Conservation (phyloP, 352 stramenopile species). For the Globisporangium perplexum region DNA sequence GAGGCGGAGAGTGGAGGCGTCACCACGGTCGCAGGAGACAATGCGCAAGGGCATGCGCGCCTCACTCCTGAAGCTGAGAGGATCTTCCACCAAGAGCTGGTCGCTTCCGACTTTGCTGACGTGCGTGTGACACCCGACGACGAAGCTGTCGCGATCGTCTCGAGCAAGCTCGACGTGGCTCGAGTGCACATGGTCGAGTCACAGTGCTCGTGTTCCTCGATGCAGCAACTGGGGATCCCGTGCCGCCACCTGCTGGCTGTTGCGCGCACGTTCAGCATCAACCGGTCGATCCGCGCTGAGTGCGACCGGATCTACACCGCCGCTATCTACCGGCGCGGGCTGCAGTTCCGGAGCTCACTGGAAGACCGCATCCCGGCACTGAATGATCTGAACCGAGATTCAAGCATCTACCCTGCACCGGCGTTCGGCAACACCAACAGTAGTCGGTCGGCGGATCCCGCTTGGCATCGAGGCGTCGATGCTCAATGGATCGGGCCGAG, state of each 20-base stretch:
- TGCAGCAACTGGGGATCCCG: constrained; percentile 71
- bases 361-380: constrained; percentile 13
- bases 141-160: constrained; percentile 53
- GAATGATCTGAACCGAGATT: constrained; percentile 11
- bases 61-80: constrained; percentile 58
- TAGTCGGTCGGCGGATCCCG: neutral
- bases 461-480: neutral
- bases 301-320: constrained; percentile 77
- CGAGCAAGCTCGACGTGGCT: constrained; percentile 48
- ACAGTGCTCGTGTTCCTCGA: constrained; percentile 62
- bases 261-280: constrained; percentile 50
- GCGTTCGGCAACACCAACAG: neutral
- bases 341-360: constrained; percentile 4
- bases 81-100: constrained; percentile 59
- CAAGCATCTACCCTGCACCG: constrained; percentile 12
- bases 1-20: neutral
- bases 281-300: constrained; percentile 45
- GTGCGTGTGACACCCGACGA: constrained; percentile 55
- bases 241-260: constrained; percentile 75
- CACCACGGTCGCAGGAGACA: neutral
- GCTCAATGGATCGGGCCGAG: neutral
- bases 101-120: constrained; percentile 48
- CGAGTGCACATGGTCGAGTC: constrained; percentile 51
- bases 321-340: constrained; percentile 24
- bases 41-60: constrained; percentile 12